A percentile compares a stretch with the other conserved stretches of the same genome.
Conservation (phyloP, 2,329 filamentous ascomycete genomes). For the Fusarium fracticaudum region DNA sequence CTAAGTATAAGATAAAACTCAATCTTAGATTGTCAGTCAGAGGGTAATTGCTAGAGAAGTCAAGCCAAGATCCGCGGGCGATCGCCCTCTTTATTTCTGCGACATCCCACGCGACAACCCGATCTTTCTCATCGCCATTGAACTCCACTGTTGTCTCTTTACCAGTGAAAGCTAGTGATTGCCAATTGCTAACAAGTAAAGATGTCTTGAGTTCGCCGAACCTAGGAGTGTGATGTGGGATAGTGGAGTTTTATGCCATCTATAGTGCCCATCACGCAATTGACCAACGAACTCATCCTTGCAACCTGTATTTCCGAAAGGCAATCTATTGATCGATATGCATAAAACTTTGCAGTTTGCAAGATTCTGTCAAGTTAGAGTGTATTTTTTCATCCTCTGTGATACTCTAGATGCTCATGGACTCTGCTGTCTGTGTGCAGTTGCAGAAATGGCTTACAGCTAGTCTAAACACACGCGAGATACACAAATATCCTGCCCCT, state of each 20-base stretch:
- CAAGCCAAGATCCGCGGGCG: background rate
- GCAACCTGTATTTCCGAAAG: background rate
- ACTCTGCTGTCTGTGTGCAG: background rate
- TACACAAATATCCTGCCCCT: background rate
- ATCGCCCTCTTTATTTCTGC: background rate
- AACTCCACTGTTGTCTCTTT: background rate
- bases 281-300: conserved; percentile 6
- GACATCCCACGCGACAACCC: background rate
- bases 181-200: background rate
- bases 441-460: background rate
- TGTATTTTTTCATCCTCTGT: background rate
- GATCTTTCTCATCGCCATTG: background rate
- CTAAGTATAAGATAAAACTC: background rate
- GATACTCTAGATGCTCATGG: background rate
- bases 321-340: background rate
- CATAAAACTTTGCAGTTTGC: background rate
- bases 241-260: conserved; percentile 22
- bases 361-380: background rate
- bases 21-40: background rate
- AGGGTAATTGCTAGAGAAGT: no score
- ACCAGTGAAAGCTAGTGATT: background rate
- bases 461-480: background rate
- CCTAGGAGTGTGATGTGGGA: background rate
- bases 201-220: background rate
- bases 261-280: conserved; percentile 18